Base-by-base conservation (phyloP, 345 rosid species). In the Dipteronia sinensis region DNA sequence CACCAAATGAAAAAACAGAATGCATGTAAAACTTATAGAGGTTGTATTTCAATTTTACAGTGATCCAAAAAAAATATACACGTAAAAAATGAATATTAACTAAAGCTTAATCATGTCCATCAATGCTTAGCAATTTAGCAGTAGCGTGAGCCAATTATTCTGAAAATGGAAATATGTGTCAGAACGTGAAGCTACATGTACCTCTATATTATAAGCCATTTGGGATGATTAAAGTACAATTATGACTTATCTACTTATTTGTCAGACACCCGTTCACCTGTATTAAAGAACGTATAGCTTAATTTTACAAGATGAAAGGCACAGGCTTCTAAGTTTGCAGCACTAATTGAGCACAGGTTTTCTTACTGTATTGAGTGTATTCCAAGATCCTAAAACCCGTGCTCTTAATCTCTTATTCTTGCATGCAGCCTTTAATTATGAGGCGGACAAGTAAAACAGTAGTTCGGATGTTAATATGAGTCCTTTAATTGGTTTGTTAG, bases 31-130 rank as follows among this genome's bases (percentile, higher is more conserved):
- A 23, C 64, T 16, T 29, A 38, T 42, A 74, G 12, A 63, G 23
- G 55, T 31, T 15, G 38, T 40, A 53, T 68, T 63, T 76, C 55
- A 61, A 16, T 23, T 12, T 58, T 66, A 23, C 47, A 12, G 31
- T 65, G 64, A 51, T 49, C 47, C 20, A n/a, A 7, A 16, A 22
- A 1, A 34, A 49, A 51, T 19, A 66, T 31, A 47, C 9, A 64
- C 25, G 2, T 65, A 7, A 7, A 74, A 25, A 74, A 53, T 53
- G 78, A 67, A 6, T 25, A n/a, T 16, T 7, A 2, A 34, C 11
- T 66, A 53, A 65, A 69, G 58, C n/a, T 25, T 56, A 79, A 66
- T 58, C 19, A 69, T 56, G 44, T 69, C 65, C 65, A 70, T 56
- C 6, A 65, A 27, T 25, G 68, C 29, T 58, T 3, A 62, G 12